These are phyloP conservation scores for Osmozyma mogii DNA, from an alignment of 805 yeast species.

Conservation along the genomic window DNA sequence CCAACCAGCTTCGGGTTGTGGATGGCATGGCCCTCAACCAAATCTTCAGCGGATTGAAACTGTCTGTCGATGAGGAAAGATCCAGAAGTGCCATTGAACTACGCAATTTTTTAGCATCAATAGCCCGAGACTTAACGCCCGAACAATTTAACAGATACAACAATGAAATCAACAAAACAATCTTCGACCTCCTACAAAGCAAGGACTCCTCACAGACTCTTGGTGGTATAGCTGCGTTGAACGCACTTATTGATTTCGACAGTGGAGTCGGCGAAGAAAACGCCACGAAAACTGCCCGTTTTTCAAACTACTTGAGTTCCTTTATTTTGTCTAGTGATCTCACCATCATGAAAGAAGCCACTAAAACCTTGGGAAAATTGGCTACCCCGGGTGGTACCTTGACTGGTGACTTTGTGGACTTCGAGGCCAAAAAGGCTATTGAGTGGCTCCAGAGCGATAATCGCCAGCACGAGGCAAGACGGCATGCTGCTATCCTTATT, in stretches of 20 bases:
- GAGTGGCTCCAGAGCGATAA: conserved; percentile 85
- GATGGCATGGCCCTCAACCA: conserved; percentile 46
- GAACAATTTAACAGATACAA: conserved; percentile 78
- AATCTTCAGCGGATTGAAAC: conserved; percentile 45
- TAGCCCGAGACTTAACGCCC: conserved; percentile 72
- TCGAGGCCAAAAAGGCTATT: conserved; percentile 78
- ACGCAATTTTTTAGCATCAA: conserved; percentile 56
- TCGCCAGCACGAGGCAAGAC: conserved; percentile 66
- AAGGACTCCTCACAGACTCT: conserved; percentile 63
- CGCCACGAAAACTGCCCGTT: conserved; percentile 81
- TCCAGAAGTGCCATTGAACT: conserved; percentile 61
- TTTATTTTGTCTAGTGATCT: conserved; percentile 76
- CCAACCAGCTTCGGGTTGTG: conserved; percentile 13
- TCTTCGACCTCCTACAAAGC: conserved; percentile 77
- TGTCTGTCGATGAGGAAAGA: conserved; percentile 32
- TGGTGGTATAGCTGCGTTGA: conserved; percentile 90
- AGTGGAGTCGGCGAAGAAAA: conserved; percentile 69
- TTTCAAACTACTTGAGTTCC: conserved; percentile 80
- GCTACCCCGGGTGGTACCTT: conserved; percentile 86
- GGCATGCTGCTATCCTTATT: conserved; percentile 86
- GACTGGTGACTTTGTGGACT: conserved; percentile 89
- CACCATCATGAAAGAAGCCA: conserved; percentile 80
- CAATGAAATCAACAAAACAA: conserved; percentile 78
- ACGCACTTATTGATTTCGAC: conserved; percentile 77
- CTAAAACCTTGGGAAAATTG: conserved; percentile 77